Conservation (phyloP, 2,329 filamentous ascomycete species). For the Xylariaceae sp. region DNA sequence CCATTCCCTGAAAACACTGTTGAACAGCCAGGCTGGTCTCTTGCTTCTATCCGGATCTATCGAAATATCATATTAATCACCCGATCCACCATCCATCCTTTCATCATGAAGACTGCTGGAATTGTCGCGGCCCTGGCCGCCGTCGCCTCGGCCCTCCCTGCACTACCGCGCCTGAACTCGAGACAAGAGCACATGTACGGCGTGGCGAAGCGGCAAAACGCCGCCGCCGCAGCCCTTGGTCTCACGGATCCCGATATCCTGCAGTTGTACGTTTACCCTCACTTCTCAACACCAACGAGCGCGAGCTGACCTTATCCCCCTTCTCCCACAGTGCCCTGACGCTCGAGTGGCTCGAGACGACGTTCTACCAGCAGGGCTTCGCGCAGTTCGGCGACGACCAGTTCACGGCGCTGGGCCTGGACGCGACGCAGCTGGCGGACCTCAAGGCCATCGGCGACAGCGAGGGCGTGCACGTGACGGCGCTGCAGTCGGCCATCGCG, state of each 20-base stretch:
- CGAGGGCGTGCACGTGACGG: conserved; percentile 55
- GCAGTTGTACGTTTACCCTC: conserved; percentile 47
- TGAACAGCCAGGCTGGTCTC: conserved; percentile 34
- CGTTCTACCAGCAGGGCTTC: conserved; percentile 67
- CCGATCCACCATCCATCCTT: conserved; percentile 36
- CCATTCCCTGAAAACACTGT: too few relatives aligned
- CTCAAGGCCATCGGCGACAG: conserved; percentile 55
- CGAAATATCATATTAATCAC: conserved; percentile 13
- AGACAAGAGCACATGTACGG: conserved; percentile 39
- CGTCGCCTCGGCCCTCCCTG: conserved; percentile 39
- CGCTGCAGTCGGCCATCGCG: conserved; percentile 53
- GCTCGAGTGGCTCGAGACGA: conserved; percentile 65
- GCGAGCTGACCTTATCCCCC: conserved; percentile 8
- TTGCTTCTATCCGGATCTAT: conserved; percentile 21
- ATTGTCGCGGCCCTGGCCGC: conserved; percentile 38
- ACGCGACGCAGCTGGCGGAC: conserved; percentile 45
- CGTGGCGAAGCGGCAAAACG: conserved; percentile 43
- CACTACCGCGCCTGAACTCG: conserved; percentile 33
- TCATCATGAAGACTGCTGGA: conserved; percentile 34
- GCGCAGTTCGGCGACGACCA: conserved; percentile 56
- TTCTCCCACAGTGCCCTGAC: conserved; percentile 51
- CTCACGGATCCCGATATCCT: conserved; percentile 48
- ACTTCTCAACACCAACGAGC: neutral
- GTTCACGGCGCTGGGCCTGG: conserved; percentile 57
- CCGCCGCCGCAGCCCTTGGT: conserved; percentile 37